Evolutionary conservation across 2,329 filamentous ascomycete species (phyloP).

Genomic region (Hirsutella rhossiliensis): DNA sequence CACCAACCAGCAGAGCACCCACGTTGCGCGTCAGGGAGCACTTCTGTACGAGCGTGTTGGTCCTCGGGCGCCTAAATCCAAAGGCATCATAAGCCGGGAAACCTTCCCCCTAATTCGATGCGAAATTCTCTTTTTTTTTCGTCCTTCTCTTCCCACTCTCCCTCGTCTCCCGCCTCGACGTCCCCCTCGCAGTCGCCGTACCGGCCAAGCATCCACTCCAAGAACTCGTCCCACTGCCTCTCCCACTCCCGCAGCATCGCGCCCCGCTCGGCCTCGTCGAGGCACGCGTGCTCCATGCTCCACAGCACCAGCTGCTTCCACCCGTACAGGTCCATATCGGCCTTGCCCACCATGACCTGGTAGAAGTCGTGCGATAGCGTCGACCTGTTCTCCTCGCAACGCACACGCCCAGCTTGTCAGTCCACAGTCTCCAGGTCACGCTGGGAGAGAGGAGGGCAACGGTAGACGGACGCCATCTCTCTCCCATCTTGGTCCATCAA

Average conservation of each 20-base stretch:
- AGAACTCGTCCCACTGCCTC: conserved; percentile 45
- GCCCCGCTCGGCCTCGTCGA: conserved; percentile 28
- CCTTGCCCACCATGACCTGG: conserved; percentile 58
- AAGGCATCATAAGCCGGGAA: no score
- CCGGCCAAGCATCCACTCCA: conserved; percentile 34
- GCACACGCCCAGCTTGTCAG: not conserved
- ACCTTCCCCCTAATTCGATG: no score
- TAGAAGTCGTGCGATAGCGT: conserved; percentile 68
- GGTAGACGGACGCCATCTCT: not conserved
- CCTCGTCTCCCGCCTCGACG: not conserved
- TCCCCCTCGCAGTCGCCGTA: conserved; percentile 15
- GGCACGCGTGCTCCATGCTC: conserved; percentile 50
- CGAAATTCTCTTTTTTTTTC: no score
- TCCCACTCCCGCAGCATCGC: conserved; percentile 33
- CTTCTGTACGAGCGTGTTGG: no score
- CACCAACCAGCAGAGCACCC: no score
- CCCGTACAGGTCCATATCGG: conserved; percentile 54
- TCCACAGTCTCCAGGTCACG: not conserved
- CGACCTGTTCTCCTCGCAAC: conserved; percentile 34
- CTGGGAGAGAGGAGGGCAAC: not conserved
- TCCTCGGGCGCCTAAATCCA: no score
- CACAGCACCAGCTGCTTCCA: conserved; percentile 57
- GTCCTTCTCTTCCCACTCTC: not conserved
- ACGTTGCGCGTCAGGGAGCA: no score
- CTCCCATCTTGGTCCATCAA: not conserved